Evolutionary conservation across 805 yeast genomes (phyloP), one percentile per base, ranked within the genome.

Genomic region (Candida sakaeoensis): DNA sequence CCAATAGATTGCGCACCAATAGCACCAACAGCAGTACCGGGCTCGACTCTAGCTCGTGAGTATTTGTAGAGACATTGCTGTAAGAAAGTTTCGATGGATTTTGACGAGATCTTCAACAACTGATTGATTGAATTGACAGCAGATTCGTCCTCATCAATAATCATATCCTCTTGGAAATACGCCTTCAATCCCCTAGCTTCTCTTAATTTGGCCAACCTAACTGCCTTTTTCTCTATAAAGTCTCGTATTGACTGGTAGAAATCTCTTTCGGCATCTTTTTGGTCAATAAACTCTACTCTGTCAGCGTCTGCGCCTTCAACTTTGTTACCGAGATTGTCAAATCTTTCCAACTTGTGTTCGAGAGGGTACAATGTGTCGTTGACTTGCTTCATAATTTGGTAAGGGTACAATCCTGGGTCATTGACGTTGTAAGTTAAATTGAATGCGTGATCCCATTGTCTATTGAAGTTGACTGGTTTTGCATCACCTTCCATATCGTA

Each of bases 401-500:
- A 85, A 5, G 98, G 97, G 25, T 75, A 61, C 41, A 90, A 61
- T 3, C 84, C 77, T 22, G 52, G 50, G 13, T 77, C 88, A 0
- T 64, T 43, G 35, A 70, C 65, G 50, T 75, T 67, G 47, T 79
- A 80, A 1, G 95, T 85, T 41, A 87, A 68, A 62, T 85, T 83
- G 51, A 64, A 72, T 5, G 96, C 82, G 60, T 93, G 99, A 47
- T 82, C 89, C 99, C 99, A 93, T 17, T 95, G 87, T 57, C 97
- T 80, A 41, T 72, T 73, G 60, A 93, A 91, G 59, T 95, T 89
- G 25, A 93, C 99, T 0, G 99, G 99, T 53, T 72, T 79, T 1
- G 98, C 96, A 63, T 95, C 96, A 51, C 99, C 99, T 66, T 95
- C 99, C 99, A 93, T 93, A 64, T 91, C 97, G 57, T 87, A 74